Conservation (phyloP, 257 asterid genomes). For the Pogostemon cablin region DNA sequence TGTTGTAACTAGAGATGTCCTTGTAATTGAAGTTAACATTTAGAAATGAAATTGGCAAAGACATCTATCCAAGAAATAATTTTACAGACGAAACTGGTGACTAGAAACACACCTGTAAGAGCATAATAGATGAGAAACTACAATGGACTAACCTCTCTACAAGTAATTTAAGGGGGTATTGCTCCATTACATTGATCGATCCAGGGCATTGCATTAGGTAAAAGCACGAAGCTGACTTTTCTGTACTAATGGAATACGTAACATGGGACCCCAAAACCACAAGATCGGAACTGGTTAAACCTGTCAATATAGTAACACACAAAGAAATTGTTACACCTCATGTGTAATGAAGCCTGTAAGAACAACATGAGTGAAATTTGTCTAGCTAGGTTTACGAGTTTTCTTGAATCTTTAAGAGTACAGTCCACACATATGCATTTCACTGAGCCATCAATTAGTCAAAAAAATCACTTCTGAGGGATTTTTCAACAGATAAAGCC, state of each 20-base stretch:
- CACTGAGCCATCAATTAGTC: background rate
- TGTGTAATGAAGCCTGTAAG: no score
- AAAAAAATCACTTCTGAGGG: background rate
- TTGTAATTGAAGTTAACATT: no score
- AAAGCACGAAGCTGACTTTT: conserved; percentile 53
- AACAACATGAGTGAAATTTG: no score
- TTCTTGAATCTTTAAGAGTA: no score
- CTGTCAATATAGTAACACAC: conserved; percentile 42
- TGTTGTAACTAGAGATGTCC: no score
- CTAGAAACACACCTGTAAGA: no score
- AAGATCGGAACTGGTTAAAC: conserved; percentile 51
- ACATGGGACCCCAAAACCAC: conserved; percentile 56
- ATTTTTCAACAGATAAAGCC: background rate
- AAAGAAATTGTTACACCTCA: background rate
- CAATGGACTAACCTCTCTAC: conserved; percentile 54
- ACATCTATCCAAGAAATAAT: no score
- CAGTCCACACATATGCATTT: no score
- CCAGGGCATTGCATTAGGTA: conserved; percentile 54
- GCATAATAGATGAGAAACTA: no score
- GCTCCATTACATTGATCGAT: conserved; percentile 32
- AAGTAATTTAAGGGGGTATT: conserved; percentile 47
- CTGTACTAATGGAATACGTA: conserved; percentile 56
- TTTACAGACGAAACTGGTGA: no score
- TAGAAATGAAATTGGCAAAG: no score
- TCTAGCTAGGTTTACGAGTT: no score